Conservation (phyloP, 805 yeast genomes). For the Candida sithepensis region DNA sequence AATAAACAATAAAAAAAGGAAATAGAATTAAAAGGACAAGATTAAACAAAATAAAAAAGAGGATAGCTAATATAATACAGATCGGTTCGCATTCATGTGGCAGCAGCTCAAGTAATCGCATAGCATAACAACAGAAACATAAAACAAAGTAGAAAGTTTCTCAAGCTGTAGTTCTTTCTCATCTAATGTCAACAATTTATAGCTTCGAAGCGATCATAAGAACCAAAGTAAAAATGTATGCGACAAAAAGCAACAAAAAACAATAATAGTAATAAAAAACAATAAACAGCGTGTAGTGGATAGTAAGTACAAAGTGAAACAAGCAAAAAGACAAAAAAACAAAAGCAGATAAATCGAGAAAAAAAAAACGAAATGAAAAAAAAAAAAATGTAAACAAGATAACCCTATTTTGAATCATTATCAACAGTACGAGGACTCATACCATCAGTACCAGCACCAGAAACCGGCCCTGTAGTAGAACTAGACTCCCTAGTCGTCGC, state of each 20-base stretch:
- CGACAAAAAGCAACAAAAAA: not conserved
- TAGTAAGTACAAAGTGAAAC: not conserved
- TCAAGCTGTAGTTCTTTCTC: too few species aligned
- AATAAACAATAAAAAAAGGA: too few species aligned
- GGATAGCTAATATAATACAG: not conserved
- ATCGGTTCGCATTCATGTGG: not conserved
- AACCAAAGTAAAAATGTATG: not conserved
- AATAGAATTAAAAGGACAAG: too few species aligned
- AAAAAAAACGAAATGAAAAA: not conserved
- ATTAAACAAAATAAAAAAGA: too few species aligned
- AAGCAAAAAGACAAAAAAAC: too few species aligned
- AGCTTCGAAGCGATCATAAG: too few species aligned
- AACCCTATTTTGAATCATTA: constrained; percentile 3
- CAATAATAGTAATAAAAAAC: not conserved
- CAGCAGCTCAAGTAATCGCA: not conserved
- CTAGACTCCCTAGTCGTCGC: not conserved
- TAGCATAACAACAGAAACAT: not conserved
- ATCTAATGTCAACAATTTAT: too few species aligned
- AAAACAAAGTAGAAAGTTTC: too few species aligned
- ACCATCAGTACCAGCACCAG: constrained; percentile 13
- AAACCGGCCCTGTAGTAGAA: not conserved
- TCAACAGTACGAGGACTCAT: constrained; percentile 20
- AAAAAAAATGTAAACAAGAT: not conserved
- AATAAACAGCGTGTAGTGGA: not conserved
- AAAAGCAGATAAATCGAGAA: not conserved